Evolutionary conservation across 768 basidiomycete species (phyloP).

Genomic region (Termitomyces sp.): DNA sequence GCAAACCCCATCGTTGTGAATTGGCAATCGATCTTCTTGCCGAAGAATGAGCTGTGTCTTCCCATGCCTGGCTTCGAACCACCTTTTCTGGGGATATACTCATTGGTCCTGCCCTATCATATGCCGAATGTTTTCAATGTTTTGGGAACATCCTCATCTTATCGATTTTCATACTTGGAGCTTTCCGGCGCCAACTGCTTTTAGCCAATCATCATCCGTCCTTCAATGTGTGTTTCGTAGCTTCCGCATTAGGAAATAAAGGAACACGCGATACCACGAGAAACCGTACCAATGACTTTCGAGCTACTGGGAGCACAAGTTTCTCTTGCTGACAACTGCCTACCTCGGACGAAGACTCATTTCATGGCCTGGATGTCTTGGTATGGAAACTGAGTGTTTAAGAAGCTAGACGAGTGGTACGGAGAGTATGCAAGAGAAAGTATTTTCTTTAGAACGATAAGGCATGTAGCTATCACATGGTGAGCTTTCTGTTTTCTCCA

Average conservation of each 20-base stretch:
- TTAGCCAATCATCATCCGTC: conserved; percentile 6
- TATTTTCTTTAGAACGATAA: conserved; percentile 22
- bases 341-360: conserved; percentile 27
- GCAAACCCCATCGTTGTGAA: background rate
- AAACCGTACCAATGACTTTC: conserved; percentile 27
- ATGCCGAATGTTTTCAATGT: conserved; percentile 7
- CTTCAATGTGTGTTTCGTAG: conserved; percentile 11
- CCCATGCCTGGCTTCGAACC: conserved; percentile 14
- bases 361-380: conserved; percentile 9
- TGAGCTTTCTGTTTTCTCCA: conserved; percentile 12
- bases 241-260: background rate
- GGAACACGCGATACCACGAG: conserved; percentile 21
- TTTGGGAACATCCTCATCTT: conserved; percentile 24
- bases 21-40: background rate
- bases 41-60: background rate
- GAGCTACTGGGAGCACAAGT: conserved; percentile 24
- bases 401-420: conserved; percentile 23
- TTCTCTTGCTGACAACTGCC: conserved; percentile 23
- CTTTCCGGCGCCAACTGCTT: conserved; percentile 21
- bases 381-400: conserved; percentile 27
- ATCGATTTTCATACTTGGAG: conserved; percentile 23
- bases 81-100: conserved; percentile 23
- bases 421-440: conserved; percentile 25
- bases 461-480: conserved; percentile 23
- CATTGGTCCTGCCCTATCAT: conserved; percentile 10